Conservation (phyloP, 176 grass and related monocot genomes). For the Phoenix roebelenii region DNA sequence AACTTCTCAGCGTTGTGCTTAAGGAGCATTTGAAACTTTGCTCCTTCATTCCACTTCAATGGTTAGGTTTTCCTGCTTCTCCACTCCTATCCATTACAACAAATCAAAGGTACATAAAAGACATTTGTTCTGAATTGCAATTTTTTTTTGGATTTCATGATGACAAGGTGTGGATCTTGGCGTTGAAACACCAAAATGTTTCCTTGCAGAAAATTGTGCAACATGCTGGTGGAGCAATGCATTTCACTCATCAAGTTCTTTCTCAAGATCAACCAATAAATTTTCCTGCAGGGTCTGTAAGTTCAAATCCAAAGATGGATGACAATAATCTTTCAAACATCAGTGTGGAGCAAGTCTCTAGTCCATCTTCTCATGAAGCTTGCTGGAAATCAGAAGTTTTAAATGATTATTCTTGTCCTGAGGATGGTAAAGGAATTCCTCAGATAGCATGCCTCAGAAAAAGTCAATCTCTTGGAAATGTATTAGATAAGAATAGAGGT, state of each 20-base stretch:
- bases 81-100: neutral
- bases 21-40: neutral
- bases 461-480: constrained; percentile 48
- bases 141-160: too few species aligned
- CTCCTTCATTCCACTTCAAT: neutral
- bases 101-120: constrained; percentile 40
- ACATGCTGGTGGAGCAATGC: constrained; percentile 30
- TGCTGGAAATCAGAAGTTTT: constrained; percentile 45
- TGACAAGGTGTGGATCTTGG: too few species aligned
- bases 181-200: neutral
- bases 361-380: constrained; percentile 38
- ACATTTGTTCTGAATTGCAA: neutral
- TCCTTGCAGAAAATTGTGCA: constrained; percentile 26
- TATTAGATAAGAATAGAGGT: constrained; percentile 34
- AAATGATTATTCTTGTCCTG: constrained; percentile 38
- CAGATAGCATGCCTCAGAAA: constrained; percentile 26
- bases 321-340: constrained; percentile 32
- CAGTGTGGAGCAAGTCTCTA: constrained; percentile 18
- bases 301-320: constrained; percentile 18
- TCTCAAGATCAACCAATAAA: constrained; percentile 32
- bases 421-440: constrained; percentile 22
- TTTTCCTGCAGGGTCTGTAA: constrained; percentile 15
- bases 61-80: constrained; percentile 13
- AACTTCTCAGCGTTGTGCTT: neutral
- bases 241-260: constrained; percentile 9